phyloP scores from a whole-genome alignment of 331 rosid species.

The Arachis monticola region DNA sequence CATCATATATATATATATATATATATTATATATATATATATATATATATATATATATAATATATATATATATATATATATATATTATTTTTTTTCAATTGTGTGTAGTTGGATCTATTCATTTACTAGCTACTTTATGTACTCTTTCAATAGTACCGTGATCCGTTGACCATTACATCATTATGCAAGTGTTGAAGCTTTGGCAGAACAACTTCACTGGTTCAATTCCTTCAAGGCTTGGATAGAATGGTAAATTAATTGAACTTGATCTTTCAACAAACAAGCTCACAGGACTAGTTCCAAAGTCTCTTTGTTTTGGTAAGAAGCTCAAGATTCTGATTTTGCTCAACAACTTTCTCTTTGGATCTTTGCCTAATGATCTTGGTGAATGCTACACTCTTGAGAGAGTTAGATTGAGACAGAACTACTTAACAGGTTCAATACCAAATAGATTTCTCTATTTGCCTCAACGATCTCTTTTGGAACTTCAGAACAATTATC shows the following conservation, averaged over 20 bases:
- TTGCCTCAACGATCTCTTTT: conserved; percentile 71
- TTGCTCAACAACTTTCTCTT: conserved; percentile 78
- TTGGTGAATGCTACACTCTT: conserved; percentile 74
- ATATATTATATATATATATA: neutral
- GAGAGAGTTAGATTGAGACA: conserved; percentile 78
- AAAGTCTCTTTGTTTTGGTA: conserved; percentile 68
- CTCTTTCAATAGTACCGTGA: too few species aligned
- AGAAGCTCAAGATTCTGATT: conserved; percentile 65
- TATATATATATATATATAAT: neutral
- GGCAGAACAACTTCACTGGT: conserved; percentile 90
- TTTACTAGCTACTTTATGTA: conserved; percentile 15
- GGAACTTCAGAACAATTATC: conserved; percentile 82
- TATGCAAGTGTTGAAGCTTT: conserved; percentile 68
- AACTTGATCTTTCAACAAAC: conserved; percentile 83
- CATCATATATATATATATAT: neutral
- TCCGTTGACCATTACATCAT: too few species aligned
- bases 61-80: neutral
- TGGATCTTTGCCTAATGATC: conserved; percentile 83
- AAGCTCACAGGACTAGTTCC: conserved; percentile 89
- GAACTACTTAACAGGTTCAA: conserved; percentile 74
- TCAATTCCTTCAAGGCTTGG: conserved; percentile 79
- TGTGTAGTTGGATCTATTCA: conserved; percentile 23
- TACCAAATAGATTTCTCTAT: conserved; percentile 78
- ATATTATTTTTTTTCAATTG: neutral
- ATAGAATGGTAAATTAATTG: conserved; percentile 62